Base-by-base conservation (phyloP, 305 asterid species). In the Solanum hybrid region DNA sequence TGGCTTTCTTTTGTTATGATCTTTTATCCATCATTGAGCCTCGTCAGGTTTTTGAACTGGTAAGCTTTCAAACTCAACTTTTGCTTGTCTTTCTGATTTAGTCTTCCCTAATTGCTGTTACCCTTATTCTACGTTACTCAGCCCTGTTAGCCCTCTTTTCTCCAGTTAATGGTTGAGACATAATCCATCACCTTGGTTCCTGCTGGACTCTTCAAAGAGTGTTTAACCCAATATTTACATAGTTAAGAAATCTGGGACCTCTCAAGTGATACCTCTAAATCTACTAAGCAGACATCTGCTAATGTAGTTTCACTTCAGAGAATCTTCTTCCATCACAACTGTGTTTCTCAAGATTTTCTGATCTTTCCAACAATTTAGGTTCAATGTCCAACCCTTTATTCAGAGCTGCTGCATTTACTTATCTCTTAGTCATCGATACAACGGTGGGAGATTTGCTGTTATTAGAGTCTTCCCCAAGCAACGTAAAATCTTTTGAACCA, bases 11-110 rank as follows among this genome's bases (percentile, higher is more conserved):
- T 94, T 97, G 99, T 91, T 96, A 96, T 90, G 99, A 97, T 93
- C 99, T 97, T 88, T 92, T 97, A 90, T 96, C 99, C 79, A 94
- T 95, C 90, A 90, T 96, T 85, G 99, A 97, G 95, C 99, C 99
- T 90, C 99, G 98, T 12, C 99, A 97, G 93, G 99, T 96, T 90
- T 97, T 97, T 95, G 99, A 97, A 92, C 94, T 97, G 99, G 99
- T 96, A 93, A 88, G 94, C 85, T 89, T 93, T 66, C 31, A 11
- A 85, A 20, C 40, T 84, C 22, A n/a, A 84, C 94, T 88, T 56
- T 85, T 56, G 22, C 22, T 56, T 27, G 38, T 56, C 76, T 11
- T 51, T 46, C 87, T 46, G 27, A 29, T 84, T 29, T 56, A 56
- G 31, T 56, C 73, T 56, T 84, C 40, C 75, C 8, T 85, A 31